A percentile compares a stretch with the other conserved stretches of the same genome.
phyloP scores from a whole-genome alignment of 106 monocot genomes.

The Platanthera zijinensis region DNA sequence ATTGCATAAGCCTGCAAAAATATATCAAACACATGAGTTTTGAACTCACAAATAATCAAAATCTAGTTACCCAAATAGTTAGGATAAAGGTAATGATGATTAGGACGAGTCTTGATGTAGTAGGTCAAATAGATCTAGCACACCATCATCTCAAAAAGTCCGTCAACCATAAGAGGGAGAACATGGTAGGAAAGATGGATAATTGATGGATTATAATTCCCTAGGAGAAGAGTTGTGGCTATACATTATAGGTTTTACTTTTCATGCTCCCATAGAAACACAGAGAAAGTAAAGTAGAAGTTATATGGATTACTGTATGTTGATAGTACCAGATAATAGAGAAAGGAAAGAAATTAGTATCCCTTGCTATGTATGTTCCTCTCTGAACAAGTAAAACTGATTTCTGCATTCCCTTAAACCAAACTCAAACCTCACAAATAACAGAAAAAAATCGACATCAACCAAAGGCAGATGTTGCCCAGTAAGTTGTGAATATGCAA shows the following conservation, averaged over 20 bases:
- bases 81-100: too few relatives aligned
- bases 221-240: neutral
- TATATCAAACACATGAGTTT: neutral
- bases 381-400: neutral
- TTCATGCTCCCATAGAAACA: neutral
- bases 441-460: neutral
- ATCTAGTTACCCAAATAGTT: neutral
- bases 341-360: neutral
- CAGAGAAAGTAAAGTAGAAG: neutral
- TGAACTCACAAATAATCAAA: neutral
- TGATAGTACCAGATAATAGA: neutral
- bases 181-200: neutral
- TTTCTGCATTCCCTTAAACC: neutral
- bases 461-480: neutral
- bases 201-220: neutral
- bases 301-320: neutral
- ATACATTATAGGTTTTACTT: neutral
- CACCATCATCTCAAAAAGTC: neutral
- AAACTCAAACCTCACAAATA: neutral
- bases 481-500: neutral
- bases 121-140: neutral
- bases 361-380: neutral
- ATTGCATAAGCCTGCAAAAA: constrained; percentile 69
- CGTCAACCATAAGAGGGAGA: neutral
- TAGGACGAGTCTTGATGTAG: too few relatives aligned